A percentile compares a stretch with the other conserved stretches of the same genome.
Conservation (phyloP, 1,139 yeast species). For the Candida pseudoviswanathii region DNA sequence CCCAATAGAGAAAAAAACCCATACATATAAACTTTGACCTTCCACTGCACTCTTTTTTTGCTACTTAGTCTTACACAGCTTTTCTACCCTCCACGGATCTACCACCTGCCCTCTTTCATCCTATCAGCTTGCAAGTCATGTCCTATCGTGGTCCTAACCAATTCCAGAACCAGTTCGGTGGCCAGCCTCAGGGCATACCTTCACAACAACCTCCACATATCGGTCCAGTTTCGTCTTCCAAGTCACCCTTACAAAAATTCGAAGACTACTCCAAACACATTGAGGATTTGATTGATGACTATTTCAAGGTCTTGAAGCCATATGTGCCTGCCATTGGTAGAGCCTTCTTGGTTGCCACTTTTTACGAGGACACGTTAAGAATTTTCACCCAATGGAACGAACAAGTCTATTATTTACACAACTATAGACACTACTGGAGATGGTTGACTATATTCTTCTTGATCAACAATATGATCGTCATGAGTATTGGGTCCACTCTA, state of each 20-base stretch:
- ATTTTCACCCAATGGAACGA: constrained; percentile 89
- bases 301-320: constrained; percentile 59
- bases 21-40: constrained; percentile 1
- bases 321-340: constrained; percentile 87
- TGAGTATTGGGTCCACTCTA: constrained; percentile 73
- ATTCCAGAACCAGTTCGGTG: constrained; percentile 32
- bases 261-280: constrained; percentile 48
- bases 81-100: not conserved
- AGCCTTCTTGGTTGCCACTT: constrained; percentile 89
- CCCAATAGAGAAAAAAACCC: not conserved
- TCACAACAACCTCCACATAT: constrained; percentile 20
- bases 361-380: constrained; percentile 86
- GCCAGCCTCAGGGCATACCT: constrained; percentile 17
- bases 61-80: not conserved
- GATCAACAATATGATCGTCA: constrained; percentile 61
- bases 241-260: constrained; percentile 39
- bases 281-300: constrained; percentile 50
- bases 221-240: constrained; percentile 28
- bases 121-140: constrained; percentile 18
- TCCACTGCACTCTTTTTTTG: constrained; percentile 1
- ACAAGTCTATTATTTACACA: constrained; percentile 82
- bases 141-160: constrained; percentile 40
- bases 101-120: not conserved
- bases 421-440: constrained; percentile 77
- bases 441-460: constrained; percentile 77